These are phyloP conservation scores for Eucalyptus sp. DNA, from an alignment of 345 rosid genomes.

Conservation along the genomic window DNA sequence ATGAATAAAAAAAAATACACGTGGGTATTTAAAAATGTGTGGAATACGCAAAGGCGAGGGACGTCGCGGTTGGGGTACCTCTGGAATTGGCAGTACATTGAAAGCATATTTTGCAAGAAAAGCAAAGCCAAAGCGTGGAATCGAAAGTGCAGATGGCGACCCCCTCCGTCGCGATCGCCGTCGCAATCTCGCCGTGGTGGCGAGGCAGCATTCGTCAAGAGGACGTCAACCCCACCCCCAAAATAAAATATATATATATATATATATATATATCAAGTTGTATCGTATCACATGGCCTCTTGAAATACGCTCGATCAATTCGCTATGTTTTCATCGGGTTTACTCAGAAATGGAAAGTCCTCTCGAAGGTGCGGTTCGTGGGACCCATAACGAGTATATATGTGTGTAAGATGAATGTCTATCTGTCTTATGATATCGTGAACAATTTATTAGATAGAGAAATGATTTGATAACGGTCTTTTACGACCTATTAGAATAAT, in stretches of 20 bases:
- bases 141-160: neutral
- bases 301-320: neutral
- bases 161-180: neutral
- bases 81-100: neutral
- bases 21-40: neutral
- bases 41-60: neutral
- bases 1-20: neutral
- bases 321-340: fast-evolving
- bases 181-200: neutral
- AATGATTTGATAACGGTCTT: fast-evolving
- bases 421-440: too few species aligned
- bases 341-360: neutral
- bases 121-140: neutral
- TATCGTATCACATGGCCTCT: neutral
- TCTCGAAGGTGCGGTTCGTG: neutral
- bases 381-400: neutral
- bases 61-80: neutral
- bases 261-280: too few species aligned
- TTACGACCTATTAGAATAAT: too few species aligned
- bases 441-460: too few species aligned
- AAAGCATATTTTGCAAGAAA: neutral
- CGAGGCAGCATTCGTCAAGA: neutral
- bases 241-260: neutral
- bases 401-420: neutral
- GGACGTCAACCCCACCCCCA: neutral